Percentiles rank a stretch among this genome's conserved stretches.
phyloP scores from a whole-genome alignment of 2,329 filamentous ascomycete species.

The Akanthomyces dipterigenus region DNA sequence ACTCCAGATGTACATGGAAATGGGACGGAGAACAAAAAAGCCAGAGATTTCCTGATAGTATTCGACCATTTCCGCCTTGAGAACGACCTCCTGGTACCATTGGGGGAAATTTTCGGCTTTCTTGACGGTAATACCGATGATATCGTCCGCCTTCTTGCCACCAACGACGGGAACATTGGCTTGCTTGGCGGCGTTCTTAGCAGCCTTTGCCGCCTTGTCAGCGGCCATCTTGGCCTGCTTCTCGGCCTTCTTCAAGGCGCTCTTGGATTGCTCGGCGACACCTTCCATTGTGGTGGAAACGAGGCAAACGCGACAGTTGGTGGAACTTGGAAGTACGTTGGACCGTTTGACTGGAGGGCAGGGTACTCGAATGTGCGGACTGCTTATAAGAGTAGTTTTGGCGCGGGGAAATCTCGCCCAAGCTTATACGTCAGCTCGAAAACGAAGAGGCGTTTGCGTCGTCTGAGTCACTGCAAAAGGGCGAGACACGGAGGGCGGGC shows the following conservation, averaged over 20 bases:
- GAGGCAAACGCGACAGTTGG: slow-evolving; percentile 3
- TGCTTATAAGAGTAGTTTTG: neutral
- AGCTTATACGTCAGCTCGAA: neutral
- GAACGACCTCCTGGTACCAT: slow-evolving; percentile 97
- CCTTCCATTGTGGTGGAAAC: slow-evolving; percentile 23
- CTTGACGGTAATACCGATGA: slow-evolving; percentile 81
- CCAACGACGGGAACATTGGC: slow-evolving; percentile 43
- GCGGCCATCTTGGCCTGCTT: slow-evolving; percentile 56
- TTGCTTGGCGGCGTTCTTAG: slow-evolving; percentile 41
- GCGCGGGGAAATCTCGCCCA: neutral
- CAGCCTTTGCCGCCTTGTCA: slow-evolving; percentile 56
- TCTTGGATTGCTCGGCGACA: slow-evolving; percentile 46
- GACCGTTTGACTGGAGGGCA: neutral
- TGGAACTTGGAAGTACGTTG: slow-evolving; percentile 4
- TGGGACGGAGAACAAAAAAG: slow-evolving; percentile 84
- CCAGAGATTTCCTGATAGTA: slow-evolving; percentile 94
- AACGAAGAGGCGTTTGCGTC: neutral
- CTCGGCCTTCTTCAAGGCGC: slow-evolving; percentile 59
- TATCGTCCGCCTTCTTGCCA: slow-evolving; percentile 55
- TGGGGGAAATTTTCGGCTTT: slow-evolving; percentile 83
- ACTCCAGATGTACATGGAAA: slow-evolving; percentile 61
- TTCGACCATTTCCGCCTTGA: slow-evolving; percentile 95
- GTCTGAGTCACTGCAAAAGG: slow-evolving; percentile 5
- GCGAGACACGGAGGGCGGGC: slow-evolving; percentile 7
- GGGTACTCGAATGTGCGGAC: neutral